phyloP scores from a whole-genome alignment of 2,329 filamentous ascomycete species.

The Microcyclosporella mali region DNA sequence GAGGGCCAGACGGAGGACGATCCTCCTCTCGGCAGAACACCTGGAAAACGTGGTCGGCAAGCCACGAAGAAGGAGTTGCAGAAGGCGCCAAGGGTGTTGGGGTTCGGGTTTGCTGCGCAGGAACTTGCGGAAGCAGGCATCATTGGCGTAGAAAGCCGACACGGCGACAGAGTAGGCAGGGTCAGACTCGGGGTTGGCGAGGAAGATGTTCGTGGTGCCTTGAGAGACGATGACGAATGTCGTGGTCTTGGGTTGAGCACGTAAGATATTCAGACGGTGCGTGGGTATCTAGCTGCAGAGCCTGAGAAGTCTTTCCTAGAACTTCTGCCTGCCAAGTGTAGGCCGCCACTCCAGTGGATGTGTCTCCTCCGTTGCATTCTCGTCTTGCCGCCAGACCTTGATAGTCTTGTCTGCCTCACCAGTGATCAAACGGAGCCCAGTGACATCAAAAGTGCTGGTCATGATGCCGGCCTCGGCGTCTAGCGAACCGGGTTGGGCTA shows the following conservation, averaged over 20 bases:
- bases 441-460: constrained; percentile 85
- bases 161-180: constrained; percentile 80
- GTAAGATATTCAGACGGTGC: constrained; percentile 7
- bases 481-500: constrained; percentile 86
- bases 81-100: constrained; percentile 45
- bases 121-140: constrained; percentile 84
- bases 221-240: constrained; percentile 82
- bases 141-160: constrained; percentile 69
- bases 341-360: constrained; percentile 93
- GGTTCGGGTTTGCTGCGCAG: constrained; percentile 66
- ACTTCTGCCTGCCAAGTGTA: constrained; percentile 69
- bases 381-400: constrained; percentile 95
- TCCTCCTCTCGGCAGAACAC: constrained; percentile 27
- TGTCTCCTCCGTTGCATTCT: constrained; percentile 80
- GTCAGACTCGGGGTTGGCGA: constrained; percentile 80
- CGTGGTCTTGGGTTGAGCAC: constrained; percentile 63
- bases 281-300: constrained; percentile 2
- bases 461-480: constrained; percentile 94
- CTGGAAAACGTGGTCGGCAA: constrained; percentile 29
- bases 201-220: constrained; percentile 82
- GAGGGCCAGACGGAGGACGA: constrained; percentile 18
- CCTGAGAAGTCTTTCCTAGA: constrained; percentile 10
- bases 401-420: constrained; percentile 95
- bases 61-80: constrained; percentile 29
- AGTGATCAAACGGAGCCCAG: constrained; percentile 80